Base-by-base conservation (phyloP, 176 grass and related monocot genomes). In the Oryza australiensis region DNA sequence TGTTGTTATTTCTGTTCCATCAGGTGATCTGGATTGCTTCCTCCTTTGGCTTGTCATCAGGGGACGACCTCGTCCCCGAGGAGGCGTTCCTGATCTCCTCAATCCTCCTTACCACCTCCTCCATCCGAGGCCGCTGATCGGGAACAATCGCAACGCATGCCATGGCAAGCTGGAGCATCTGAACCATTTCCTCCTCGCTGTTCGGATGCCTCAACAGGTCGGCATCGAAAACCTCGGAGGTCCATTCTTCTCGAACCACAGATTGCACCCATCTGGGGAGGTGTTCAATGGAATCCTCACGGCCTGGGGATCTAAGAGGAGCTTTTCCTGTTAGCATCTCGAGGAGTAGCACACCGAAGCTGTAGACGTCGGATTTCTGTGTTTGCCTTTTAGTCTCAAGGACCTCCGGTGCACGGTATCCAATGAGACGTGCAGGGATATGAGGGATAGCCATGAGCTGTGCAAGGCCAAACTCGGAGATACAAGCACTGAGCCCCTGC, bases 181-280 rank as follows among this genome's bases (percentile, higher is more conserved):
- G 90, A 32, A 95, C 95, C 95, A 98, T 98, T 82, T 93, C 92
- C 41, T 98, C 92, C 92, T 98, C 95, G 3, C 80, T 82, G 79
- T 93, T 91, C 5, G 83, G 85, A 2, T 85, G 86, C 79, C 93
- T 84, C 67, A 91, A 84, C 76, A 98, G 55, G 34, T 98, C 95
- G 16, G 88, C 95, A 30, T 98, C 95, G 64, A 98, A 98, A n/a
- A 98, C 95, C 82, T 98, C 95, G 0, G 95, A 92, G 0, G 95
- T 98, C 95, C 92, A 95, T 66, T 98, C 95, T 74, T 98, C 95
- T 9, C 92, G 80, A 60, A 98, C 92, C 79, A 98, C 92, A 4
- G 90, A 98, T n/a, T 95, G 95, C 66, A 98, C 95, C 95, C 95
- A 98, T 27, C 84, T 78, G 1, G 92, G 92, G 27, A 98, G 89